phyloP scores from a whole-genome alignment of 441 rosid species.

The Pelargonium myrrhifolium region DNA sequence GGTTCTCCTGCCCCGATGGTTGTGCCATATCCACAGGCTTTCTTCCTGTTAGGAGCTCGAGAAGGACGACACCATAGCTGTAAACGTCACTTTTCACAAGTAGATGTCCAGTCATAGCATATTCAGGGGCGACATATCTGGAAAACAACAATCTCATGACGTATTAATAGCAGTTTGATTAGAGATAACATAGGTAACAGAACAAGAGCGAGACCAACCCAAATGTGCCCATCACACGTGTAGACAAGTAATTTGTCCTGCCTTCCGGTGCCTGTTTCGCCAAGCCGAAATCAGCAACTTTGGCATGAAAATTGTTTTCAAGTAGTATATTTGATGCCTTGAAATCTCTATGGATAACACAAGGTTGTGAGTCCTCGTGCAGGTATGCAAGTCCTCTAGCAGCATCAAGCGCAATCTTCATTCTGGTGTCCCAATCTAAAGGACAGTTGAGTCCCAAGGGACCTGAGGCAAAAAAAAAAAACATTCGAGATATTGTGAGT shows the following conservation, averaged over 20 bases:
- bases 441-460: slow-evolving; percentile 80
- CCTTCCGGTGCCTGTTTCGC: slow-evolving; percentile 88
- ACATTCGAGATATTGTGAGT: neutral
- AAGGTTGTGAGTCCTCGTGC: slow-evolving; percentile 94
- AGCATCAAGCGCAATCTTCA: slow-evolving; percentile 89
- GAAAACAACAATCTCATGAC: slow-evolving; percentile 10
- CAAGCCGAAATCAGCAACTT: slow-evolving; percentile 91
- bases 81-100: slow-evolving; percentile 94
- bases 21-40: slow-evolving; percentile 93
- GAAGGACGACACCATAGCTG: slow-evolving; percentile 95
- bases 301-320: slow-evolving; percentile 83
- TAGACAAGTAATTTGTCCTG: slow-evolving; percentile 74
- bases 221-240: slow-evolving; percentile 98
- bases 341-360: slow-evolving; percentile 93
- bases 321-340: slow-evolving; percentile 86
- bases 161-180: neutral
- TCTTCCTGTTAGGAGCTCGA: slow-evolving; percentile 81
- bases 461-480: slow-evolving; percentile 44
- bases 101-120: slow-evolving; percentile 98
- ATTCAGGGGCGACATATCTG: slow-evolving; percentile 94
- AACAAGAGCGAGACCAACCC: slow-evolving; percentile 40
- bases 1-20: slow-evolving; percentile 83
- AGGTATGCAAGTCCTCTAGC: slow-evolving; percentile 89
- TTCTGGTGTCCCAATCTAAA: slow-evolving; percentile 75
- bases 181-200: slow-evolving; percentile 1